A percentile compares a stretch with the other conserved stretches of the same genome.
Conservation (phyloP, 2,329 filamentous ascomycete species). For the Ophiognomonia clavigignenti-juglandacearum region DNA sequence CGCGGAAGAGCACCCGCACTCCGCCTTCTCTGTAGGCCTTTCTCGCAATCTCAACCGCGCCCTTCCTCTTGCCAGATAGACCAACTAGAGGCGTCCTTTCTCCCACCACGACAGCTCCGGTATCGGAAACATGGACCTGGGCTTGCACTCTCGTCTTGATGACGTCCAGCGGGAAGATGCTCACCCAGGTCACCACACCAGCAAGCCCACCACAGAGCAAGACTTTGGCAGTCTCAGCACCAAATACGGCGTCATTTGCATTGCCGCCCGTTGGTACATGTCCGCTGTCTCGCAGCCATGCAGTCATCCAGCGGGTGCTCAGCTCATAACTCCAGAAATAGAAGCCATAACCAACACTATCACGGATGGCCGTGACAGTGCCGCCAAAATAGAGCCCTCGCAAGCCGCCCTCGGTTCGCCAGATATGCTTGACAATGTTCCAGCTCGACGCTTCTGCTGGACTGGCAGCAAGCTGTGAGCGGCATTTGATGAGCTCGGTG, state of each 20-base stretch:
- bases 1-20: constrained; percentile 61
- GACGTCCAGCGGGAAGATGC: constrained; percentile 86
- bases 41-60: constrained; percentile 60
- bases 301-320: constrained; percentile 53
- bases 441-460: constrained; percentile 49
- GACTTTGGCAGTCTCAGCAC: constrained; percentile 54
- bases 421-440: constrained; percentile 58
- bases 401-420: constrained; percentile 51
- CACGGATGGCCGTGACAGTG: constrained; percentile 72
- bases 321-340: constrained; percentile 95
- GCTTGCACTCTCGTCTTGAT: constrained; percentile 91
- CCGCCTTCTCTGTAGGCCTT: constrained; percentile 63
- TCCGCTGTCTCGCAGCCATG: background rate
- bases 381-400: constrained; percentile 79
- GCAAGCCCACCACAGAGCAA: constrained; percentile 83
- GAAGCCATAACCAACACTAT: constrained; percentile 92
- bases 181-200: constrained; percentile 83
- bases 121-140: constrained; percentile 39
- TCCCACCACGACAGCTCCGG: constrained; percentile 18
- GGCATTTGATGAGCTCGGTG: constrained; percentile 87
- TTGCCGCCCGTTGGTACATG: background rate
- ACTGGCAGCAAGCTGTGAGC: constrained; percentile 62
- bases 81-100: constrained; percentile 25
- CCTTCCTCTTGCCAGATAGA: constrained; percentile 27
- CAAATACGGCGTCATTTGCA: constrained; percentile 17